Base-by-base conservation (phyloP, 2,329 filamentous ascomycete species). In the Juglanconis sp. region DNA sequence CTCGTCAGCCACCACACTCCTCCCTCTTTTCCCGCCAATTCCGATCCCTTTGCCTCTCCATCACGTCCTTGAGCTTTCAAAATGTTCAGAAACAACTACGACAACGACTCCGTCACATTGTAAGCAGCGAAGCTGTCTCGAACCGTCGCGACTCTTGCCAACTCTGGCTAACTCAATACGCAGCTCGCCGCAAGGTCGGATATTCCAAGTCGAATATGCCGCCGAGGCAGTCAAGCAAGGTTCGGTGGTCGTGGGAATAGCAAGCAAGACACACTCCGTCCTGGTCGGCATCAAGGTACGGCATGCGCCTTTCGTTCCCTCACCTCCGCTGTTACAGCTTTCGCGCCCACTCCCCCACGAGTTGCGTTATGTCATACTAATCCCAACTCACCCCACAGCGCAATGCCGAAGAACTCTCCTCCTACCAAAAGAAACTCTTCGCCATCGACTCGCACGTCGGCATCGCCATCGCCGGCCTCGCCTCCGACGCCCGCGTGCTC, bases 51-150 rank as follows among this genome's bases (percentile, higher is more conserved):
- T 17, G 13, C 8, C 15, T 46, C 17, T 38, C 4, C 46, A 36
- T 48, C 52, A 24, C 51, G 31, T 31, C 48, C 36, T 49, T 57
- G 51, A 63, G 51, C 59, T 49, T 69, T 67, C 84, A 87, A 72
- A 72, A 98, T 99, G 95, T 99, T 99, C 82, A 87, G 95, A 80
- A 99, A 99, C 85, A 98, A 98, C 80, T 99, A 99, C 85, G 95
- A 99, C 82, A 99, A 99, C 87, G 95, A 99, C 79, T 96, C 94
- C 65, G 93, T 98, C 80, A 99, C 95, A 80, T 99, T 98, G 92
- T 96, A 84, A 79, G 88, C 79, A 31, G 24, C 52, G 49, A 58
- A 63, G 58, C 61, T 57, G 61, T 61, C 60, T 64, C 62, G 61
- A 62, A 61, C 56, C 64, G 68, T 57, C 57, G 50, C 60, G 56